Percentiles rank a stretch among this genome's conserved stretches.
Evolutionary conservation across 768 basidiomycete genomes (phyloP).

Genomic region (Coprinellus micaceus): DNA sequence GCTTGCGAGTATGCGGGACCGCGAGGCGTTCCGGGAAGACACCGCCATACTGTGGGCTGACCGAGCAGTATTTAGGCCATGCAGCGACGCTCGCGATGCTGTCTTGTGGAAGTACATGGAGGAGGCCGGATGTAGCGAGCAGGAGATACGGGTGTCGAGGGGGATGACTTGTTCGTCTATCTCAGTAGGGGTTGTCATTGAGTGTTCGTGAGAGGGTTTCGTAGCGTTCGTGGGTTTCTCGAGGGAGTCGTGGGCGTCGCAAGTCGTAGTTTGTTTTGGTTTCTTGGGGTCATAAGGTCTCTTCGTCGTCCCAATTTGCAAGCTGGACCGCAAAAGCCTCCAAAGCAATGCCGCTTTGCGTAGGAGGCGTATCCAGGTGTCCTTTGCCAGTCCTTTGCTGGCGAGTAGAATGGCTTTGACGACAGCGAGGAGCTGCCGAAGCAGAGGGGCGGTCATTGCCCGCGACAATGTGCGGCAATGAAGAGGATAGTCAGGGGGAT

Average conservation of each 20-base stretch:
- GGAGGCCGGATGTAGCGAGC: slow-evolving; percentile 11
- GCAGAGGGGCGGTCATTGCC: neutral
- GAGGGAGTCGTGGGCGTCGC: neutral
- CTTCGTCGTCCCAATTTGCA: neutral
- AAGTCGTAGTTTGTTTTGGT: neutral
- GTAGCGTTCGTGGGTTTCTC: neutral
- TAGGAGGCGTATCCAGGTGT: neutral
- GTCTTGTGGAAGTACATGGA: slow-evolving; percentile 1
- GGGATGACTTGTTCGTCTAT: neutral
- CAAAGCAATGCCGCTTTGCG: neutral
- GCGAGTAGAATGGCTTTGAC: neutral
- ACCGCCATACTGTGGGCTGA: slow-evolving; percentile 1
- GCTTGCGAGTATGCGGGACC: neutral
- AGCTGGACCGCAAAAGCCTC: neutral
- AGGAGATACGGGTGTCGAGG: slow-evolving; percentile 11
- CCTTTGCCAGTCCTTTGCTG: neutral
- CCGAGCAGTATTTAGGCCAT: neutral
- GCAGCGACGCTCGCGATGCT: neutral
- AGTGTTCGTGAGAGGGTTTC: neutral
- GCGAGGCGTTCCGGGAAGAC: slow-evolving; percentile 6
- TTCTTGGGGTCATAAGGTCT: neutral
- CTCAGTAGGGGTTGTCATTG: neutral
- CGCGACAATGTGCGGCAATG: neutral
- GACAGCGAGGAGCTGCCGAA: neutral
- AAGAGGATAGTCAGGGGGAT: neutral